Conservation (phyloP, 495 filamentous ascomycete genomes). For the Podospora pseudopauciseta region DNA sequence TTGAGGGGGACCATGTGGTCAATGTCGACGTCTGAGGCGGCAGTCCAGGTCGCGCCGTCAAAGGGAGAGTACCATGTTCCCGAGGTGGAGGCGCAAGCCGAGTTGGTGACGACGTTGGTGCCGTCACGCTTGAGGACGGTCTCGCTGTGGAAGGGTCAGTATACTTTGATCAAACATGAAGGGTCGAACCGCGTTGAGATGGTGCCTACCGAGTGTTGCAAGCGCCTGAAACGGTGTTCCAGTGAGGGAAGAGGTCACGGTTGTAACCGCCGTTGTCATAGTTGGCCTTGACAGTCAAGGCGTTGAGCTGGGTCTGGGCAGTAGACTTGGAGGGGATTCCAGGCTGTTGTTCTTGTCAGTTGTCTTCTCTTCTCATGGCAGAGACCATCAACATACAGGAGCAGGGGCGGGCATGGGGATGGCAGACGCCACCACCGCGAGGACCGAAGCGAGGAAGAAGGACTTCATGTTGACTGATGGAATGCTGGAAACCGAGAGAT, state of each 20-base stretch:
- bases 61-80: constrained; percentile 65
- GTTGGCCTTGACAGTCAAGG: constrained; percentile 51
- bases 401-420: constrained; percentile 31
- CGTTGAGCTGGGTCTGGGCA: constrained; percentile 53
- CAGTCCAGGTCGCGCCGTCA: constrained; percentile 66
- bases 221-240: constrained; percentile 58
- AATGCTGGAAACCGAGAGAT: constrained; percentile 1
- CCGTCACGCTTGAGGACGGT: constrained; percentile 68
- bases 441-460: constrained; percentile 18
- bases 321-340: constrained; percentile 54
- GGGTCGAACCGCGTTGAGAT: not conserved
- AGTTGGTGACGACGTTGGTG: constrained; percentile 47
- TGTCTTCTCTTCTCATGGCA: not conserved
- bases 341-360: constrained; percentile 35
- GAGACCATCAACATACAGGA: not conserved
- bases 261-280: constrained; percentile 53
- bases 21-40: constrained; percentile 64
- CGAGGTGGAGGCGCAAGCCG: constrained; percentile 52
- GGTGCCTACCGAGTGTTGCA: constrained; percentile 50
- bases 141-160: constrained; percentile 43
- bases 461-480: constrained; percentile 28
- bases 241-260: constrained; percentile 64
- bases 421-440: constrained; percentile 26
- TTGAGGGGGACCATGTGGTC: constrained; percentile 73
- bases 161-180: not conserved